Evolutionary conservation across 2,329 filamentous ascomycete species (phyloP).

Genomic region (Alternaria brassicicola): DNA sequence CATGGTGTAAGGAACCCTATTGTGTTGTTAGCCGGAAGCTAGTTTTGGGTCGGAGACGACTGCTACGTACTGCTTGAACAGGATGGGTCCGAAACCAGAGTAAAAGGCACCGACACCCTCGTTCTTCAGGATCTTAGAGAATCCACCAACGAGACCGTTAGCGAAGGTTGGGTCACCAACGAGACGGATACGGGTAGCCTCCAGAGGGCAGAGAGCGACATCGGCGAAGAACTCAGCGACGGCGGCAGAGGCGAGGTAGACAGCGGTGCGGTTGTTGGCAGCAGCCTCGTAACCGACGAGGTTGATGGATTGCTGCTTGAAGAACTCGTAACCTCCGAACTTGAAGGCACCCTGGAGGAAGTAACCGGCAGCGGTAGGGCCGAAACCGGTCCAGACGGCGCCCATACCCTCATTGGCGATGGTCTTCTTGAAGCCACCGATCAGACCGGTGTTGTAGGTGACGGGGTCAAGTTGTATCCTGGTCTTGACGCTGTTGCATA

Average conservation of each 20-base stretch:
- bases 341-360: conserved; percentile 94
- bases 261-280: conserved; percentile 76
- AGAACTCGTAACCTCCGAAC: conserved; percentile 94
- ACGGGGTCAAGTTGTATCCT: conserved; percentile 89
- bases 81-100: conserved; percentile 75
- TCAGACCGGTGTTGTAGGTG: conserved; percentile 86
- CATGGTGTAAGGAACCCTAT: conserved; percentile 88
- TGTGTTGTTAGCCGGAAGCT: conserved; percentile 24
- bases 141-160: conserved; percentile 77
- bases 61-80: conserved; percentile 51
- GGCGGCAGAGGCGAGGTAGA: conserved; percentile 74
- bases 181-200: conserved; percentile 92
- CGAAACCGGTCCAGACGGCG: conserved; percentile 83
- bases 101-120: conserved; percentile 89
- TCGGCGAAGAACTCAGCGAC: conserved; percentile 71
- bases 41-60: neutral
- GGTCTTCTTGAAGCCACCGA: conserved; percentile 87
- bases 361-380: conserved; percentile 86
- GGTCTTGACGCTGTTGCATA: conserved; percentile 78
- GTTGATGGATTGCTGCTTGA: conserved; percentile 92
- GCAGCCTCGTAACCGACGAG: conserved; percentile 70
- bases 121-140: conserved; percentile 80
- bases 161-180: conserved; percentile 88
- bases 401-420: conserved; percentile 78
- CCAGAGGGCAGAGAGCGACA: conserved; percentile 86